phyloP scores from a whole-genome alignment of 768 basidiomycete species.

The Russula emetica region DNA sequence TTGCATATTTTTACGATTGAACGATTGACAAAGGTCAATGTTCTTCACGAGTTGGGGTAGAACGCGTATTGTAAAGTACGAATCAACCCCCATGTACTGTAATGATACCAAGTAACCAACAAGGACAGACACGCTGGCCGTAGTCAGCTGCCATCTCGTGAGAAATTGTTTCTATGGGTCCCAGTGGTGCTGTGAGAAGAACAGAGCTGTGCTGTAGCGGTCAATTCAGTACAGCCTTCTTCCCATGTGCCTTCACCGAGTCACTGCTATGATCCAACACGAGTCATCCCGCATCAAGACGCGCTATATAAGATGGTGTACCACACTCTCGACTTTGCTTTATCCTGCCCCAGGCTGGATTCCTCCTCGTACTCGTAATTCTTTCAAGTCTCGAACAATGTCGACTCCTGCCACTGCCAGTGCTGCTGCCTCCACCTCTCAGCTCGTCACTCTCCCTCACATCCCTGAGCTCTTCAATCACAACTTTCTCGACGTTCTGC shows the following conservation, averaged over 20 bases:
- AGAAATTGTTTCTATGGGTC: too few relatives aligned
- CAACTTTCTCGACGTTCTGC: conserved; percentile 52
- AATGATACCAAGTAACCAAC: too few relatives aligned
- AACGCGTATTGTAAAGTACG: neutral
- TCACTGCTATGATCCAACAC: too few relatives aligned
- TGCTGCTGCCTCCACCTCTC: conserved; percentile 31
- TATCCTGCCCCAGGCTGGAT: conserved; percentile 5
- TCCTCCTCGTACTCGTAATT: neutral
- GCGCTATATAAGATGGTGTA: neutral
- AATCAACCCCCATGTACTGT: neutral
- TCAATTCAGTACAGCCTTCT: too few relatives aligned
- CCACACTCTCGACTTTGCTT: too few relatives aligned
- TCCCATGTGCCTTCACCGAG: too few relatives aligned
- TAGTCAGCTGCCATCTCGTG: too few relatives aligned
- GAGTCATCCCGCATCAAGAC: too few relatives aligned
- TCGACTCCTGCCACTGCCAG: conserved; percentile 1
- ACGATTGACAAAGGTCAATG: neutral
- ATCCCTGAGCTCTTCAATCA: conserved; percentile 56
- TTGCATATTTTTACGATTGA: neutral
- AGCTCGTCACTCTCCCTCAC: conserved; percentile 49
- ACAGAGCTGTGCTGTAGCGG: too few relatives aligned
- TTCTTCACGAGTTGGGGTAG: neutral
- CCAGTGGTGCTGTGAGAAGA: too few relatives aligned
- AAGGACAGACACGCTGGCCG: too few relatives aligned
- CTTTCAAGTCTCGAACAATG: neutral